phyloP scores from a whole-genome alignment of 2,329 filamentous ascomycete species.

The Incumbomyces lentus region DNA sequence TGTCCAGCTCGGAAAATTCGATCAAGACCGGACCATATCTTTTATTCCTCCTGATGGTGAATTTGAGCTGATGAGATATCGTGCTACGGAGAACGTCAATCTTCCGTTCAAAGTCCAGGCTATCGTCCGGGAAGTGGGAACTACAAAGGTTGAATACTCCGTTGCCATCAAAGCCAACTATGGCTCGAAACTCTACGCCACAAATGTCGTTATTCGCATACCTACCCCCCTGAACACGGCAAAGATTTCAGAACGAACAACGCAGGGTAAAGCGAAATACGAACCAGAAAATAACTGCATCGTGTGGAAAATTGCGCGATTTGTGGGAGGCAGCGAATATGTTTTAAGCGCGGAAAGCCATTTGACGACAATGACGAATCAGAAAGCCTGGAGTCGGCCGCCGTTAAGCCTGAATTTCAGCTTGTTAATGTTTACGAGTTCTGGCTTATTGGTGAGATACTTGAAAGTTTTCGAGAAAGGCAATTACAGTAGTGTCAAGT shows the following conservation, averaged over 20 bases:
- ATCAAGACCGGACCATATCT: conserved; percentile 90
- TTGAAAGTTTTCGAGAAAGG: conserved; percentile 99
- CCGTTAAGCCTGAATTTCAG: conserved; percentile 87
- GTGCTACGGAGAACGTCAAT: conserved; percentile 96
- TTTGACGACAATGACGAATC: conserved; percentile 92
- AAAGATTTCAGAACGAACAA: conserved; percentile 81
- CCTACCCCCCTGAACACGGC: conserved; percentile 95
- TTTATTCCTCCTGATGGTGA: conserved; percentile 96
- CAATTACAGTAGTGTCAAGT: conserved; percentile 97
- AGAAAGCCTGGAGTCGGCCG: conserved; percentile 91
- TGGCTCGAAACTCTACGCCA: conserved; percentile 89
- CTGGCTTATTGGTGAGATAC: conserved; percentile 81
- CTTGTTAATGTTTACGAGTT: conserved; percentile 95
- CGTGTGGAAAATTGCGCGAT: conserved; percentile 97
- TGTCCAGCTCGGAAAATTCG: conserved; percentile 93
- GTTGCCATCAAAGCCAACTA: conserved; percentile 97
- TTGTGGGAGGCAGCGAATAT: conserved; percentile 94
- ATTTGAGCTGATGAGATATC: conserved; percentile 97
- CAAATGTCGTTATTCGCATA: conserved; percentile 88
- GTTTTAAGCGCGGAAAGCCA: conserved; percentile 89
- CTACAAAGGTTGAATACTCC: conserved; percentile 96
- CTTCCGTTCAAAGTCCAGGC: conserved; percentile 97
- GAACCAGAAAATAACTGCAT: conserved; percentile 97
- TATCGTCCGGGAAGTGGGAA: conserved; percentile 94
- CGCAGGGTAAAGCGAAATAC: conserved; percentile 95